Evolutionary conservation across 768 basidiomycete species (phyloP).

Genomic region (Lepiota brunneoincarnata): DNA sequence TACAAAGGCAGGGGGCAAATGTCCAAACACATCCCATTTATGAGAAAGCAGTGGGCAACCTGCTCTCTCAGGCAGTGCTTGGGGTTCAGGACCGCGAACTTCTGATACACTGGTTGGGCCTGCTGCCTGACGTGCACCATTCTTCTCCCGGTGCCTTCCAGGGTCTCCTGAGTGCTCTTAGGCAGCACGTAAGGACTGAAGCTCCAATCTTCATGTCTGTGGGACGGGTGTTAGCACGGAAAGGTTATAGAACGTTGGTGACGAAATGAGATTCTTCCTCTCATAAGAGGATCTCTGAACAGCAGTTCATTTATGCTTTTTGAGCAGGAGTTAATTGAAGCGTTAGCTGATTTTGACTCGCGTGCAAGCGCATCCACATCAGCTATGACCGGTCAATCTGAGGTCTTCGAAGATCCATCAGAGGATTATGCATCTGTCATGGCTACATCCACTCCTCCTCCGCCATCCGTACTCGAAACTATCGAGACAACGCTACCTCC

Average conservation of each 20-base stretch:
- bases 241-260: constrained; percentile 36
- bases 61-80: constrained; percentile 20
- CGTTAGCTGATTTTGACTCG: background rate
- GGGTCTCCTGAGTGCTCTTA: background rate
- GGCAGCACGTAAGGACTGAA: constrained; percentile 15
- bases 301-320: constrained; percentile 15
- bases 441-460: constrained; percentile 11
- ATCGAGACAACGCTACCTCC: constrained; percentile 28
- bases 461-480: constrained; percentile 21
- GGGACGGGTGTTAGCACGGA: constrained; percentile 40
- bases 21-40: constrained; percentile 36
- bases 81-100: background rate
- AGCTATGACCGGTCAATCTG: background rate
- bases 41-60: constrained; percentile 31
- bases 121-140: constrained; percentile 11
- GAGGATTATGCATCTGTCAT: constrained; percentile 26
- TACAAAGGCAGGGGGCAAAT: constrained; percentile 32
- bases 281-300: constrained; percentile 15
- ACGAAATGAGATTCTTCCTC: constrained; percentile 23
- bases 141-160: background rate
- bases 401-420: constrained; percentile 29
- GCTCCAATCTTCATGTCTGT: constrained; percentile 39
- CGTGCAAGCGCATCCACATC: background rate
- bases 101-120: constrained; percentile 34
- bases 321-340: constrained; percentile 10